Percentiles rank a stretch among this genome's conserved stretches.
These are phyloP conservation scores for Globisporangium polare DNA, from an alignment of 352 stramenopile genomes.

Conservation along the genomic window DNA sequence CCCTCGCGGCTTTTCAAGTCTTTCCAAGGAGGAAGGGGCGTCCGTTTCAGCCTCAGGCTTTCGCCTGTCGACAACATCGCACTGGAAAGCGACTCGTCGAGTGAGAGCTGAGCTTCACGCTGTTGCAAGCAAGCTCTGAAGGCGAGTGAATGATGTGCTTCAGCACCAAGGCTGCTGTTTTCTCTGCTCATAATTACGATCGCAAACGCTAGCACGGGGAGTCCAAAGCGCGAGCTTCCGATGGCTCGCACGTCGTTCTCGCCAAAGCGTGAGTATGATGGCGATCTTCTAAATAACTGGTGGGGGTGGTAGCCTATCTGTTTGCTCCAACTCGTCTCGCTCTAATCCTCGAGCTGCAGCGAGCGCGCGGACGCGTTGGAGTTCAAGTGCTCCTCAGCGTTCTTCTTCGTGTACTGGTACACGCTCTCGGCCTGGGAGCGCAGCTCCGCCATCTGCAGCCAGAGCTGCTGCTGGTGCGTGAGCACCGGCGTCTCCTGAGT, in stretches of 20 bases:
- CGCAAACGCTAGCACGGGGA: background rate
- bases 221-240: background rate
- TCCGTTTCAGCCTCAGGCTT: background rate
- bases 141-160: too few species aligned
- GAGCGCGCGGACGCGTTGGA: slow-evolving; percentile 2
- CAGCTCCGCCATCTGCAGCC: slow-evolving; percentile 46
- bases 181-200: background rate
- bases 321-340: too few species aligned
- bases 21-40: background rate
- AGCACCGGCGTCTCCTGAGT: background rate
- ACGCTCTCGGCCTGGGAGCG: slow-evolving; percentile 38
- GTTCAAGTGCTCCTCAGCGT: slow-evolving; percentile 3
- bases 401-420: slow-evolving; percentile 27
- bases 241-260: background rate
- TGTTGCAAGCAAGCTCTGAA: too few species aligned
- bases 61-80: background rate
- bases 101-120: too few species aligned
- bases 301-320: too few species aligned
- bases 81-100: background rate
- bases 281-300: background rate
- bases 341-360: background rate
- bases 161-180: too few species aligned
- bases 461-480: slow-evolving; percentile 26
- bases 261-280: too few species aligned
- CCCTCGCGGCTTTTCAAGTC: background rate